Base-by-base conservation (phyloP, 768 basidiomycete genomes). In the Boletellus ananiceps region DNA sequence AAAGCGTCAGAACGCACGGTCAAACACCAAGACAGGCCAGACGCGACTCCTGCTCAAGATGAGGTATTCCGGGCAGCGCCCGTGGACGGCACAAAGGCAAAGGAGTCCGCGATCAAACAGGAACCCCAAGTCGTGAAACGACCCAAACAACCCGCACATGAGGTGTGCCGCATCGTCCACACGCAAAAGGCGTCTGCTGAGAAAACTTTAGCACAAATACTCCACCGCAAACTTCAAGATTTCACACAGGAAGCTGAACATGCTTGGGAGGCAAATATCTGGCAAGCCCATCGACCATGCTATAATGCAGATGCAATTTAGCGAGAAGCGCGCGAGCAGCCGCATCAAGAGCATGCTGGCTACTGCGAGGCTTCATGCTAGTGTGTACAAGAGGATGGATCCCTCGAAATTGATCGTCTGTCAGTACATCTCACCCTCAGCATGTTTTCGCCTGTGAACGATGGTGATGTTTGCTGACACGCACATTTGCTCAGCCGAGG, bases 261-360 rank as follows among this genome's bases (percentile, higher is more conserved):
- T 84, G 74, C 77, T 99, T 36, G 86, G 84, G 8, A 77, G 82
- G 27, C 91, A 96, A 66, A 88, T 99, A 55, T 78, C 89, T 2
- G 88, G 90, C 16, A 86, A 92, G 59, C 93, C 94, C 15, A 86
- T 97, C 51, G 94, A 97, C 71, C 82, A 86, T 57, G 95, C 95
- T 32, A 95, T 99, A 64, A 73, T 97, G 49, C 95, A 99, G 61
- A 94, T 98, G 90, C 81, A 88, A 65, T 97, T 96, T 68, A 91
- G 88, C 55, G 87, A 94, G 67, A 99, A 99, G 71, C 80, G 91
- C 19, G 91, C 88, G 13, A 85, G 90, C 55, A 77, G 74, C 40
- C 83, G 91, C 52, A 82, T 99, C 50, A 84, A 91, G 78, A 88
- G 85, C 57, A 92, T 92, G 80, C 77, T 98, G 39, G 82, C 81